phyloP scores from a whole-genome alignment of 768 basidiomycete genomes.

The Boletus eberwhitei region DNA sequence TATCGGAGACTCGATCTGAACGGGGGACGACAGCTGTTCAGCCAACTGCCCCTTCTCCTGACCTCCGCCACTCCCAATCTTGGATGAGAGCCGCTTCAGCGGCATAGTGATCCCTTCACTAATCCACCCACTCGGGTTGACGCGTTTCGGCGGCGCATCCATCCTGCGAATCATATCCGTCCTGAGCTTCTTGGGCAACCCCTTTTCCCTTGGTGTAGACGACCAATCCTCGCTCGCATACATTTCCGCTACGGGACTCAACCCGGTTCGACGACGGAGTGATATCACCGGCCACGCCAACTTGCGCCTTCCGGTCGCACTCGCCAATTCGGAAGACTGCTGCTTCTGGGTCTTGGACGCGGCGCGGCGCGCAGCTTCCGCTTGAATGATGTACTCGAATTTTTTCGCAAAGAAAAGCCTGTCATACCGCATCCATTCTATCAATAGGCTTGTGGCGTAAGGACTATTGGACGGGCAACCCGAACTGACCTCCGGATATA shows the following conservation, averaged over 20 bases:
- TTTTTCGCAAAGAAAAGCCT: conserved; percentile 72
- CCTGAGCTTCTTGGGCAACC: conserved; percentile 35
- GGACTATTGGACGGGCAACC: not conserved
- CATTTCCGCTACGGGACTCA: conserved; percentile 27
- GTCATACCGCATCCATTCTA: not conserved
- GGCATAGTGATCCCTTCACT: conserved; percentile 41
- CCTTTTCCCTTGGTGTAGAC: conserved; percentile 24
- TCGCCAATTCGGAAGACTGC: conserved; percentile 21
- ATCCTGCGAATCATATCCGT: conserved; percentile 78
- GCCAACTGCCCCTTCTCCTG: not conserved
- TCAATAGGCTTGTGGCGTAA: not conserved
- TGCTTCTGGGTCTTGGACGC: conserved; percentile 18
- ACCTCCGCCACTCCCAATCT: not conserved
- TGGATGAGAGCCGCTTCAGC: conserved; percentile 15
- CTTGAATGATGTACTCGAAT: conserved; percentile 56
- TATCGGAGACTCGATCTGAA: not conserved
- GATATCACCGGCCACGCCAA: conserved; percentile 32
- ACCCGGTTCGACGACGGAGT: conserved; percentile 29
- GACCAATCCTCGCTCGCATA: conserved; percentile 13
- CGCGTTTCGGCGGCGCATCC: conserved; percentile 61
- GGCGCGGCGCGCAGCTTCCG: conserved; percentile 35
- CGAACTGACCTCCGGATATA: conserved; percentile 60
- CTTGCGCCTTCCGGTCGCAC: conserved; percentile 9
- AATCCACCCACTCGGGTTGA: conserved; percentile 75
- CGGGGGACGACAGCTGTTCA: conserved; percentile 7